Evolutionary conservation across 805 yeast genomes (phyloP), one percentile per base, ranked within the genome.

Genomic region (Kregervanrija pseudodelftensis): DNA sequence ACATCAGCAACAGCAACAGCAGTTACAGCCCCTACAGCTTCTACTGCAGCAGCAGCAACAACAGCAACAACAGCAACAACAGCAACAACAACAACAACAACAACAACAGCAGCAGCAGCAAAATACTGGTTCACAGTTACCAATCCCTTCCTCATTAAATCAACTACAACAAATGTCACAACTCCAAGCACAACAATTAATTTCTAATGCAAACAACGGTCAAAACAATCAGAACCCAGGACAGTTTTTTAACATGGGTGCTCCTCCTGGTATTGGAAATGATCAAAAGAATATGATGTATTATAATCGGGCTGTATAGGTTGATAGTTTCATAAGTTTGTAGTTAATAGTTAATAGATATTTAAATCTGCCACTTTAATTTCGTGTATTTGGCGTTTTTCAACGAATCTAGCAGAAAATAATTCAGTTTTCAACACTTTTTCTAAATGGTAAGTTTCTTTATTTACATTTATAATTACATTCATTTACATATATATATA

Each of bases 241-340:
- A 36, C 30, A 17, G 10, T 13, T 40, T 8, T 22, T 22, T 35
- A 45, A 45, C 33, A 41, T 48, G 30, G 48, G 42, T 34, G 47
- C 48, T 14, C 56, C 58, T 10, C 49, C 53, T 14, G 56, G 50
- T 7, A 43, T 47, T 9, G 33, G 47, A 11, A 38, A 46, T 10
- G 57, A 56, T 22, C 52, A 49, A 36, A 55, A 55, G 39, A 51
- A 49, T 47, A 48, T 55, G 53, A 47, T 54, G 41, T 55, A 51
- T 39, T 52, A 45, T 38, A 47, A 51, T 28, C 15, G 36, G 36
- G 14, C 36, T 14, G 15, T 33, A 14, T 33, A 33, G 36, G 13
- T 28, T 13, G 3, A 31, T 11, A 30, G 16, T 11, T 28, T 28
- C 3, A 31, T 14, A 15, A 34, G 28, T 22, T 22, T 22, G 28